These are phyloP conservation scores for Neonectria sp. DNA, from an alignment of 2,329 filamentous ascomycete genomes.

Conservation along the genomic window DNA sequence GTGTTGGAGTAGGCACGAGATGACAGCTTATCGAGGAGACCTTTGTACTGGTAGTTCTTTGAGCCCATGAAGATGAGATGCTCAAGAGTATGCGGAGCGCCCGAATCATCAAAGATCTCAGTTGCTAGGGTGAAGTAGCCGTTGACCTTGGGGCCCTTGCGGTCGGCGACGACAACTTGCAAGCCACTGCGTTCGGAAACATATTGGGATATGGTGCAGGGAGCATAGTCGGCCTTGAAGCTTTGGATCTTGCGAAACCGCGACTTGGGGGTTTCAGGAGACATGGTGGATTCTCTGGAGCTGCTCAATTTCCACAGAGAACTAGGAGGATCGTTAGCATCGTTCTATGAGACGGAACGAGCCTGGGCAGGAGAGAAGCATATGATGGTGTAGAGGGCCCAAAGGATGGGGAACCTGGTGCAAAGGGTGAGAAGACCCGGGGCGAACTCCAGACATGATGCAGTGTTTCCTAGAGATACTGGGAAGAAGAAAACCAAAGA, in stretches of 20 bases:
- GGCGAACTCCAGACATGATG: neutral
- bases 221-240: conserved; percentile 92
- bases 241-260: conserved; percentile 88
- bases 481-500: neutral
- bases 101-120: conserved; percentile 97
- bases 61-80: conserved; percentile 92
- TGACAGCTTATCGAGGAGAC: conserved; percentile 93
- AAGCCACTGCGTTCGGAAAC: conserved; percentile 95
- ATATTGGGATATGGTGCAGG: conserved; percentile 93
- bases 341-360: neutral
- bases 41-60: conserved; percentile 94
- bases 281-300: conserved; percentile 61
- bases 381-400: conserved; percentile 12
- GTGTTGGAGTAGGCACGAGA: conserved; percentile 94
- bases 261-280: conserved; percentile 62
- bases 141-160: conserved; percentile 93
- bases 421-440: neutral
- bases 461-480: neutral
- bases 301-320: conserved; percentile 39
- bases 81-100: conserved; percentile 89
- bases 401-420: neutral
- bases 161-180: conserved; percentile 92
- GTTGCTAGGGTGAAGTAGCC: conserved; percentile 97
- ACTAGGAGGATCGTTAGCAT: conserved; percentile 35
- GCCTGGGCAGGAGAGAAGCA: neutral